A percentile compares a stretch with the other conserved stretches of the same genome.
These are phyloP conservation scores for Colletotrichum gigasporum DNA, from an alignment of 2,329 filamentous ascomycete species.

Conservation along the genomic window DNA sequence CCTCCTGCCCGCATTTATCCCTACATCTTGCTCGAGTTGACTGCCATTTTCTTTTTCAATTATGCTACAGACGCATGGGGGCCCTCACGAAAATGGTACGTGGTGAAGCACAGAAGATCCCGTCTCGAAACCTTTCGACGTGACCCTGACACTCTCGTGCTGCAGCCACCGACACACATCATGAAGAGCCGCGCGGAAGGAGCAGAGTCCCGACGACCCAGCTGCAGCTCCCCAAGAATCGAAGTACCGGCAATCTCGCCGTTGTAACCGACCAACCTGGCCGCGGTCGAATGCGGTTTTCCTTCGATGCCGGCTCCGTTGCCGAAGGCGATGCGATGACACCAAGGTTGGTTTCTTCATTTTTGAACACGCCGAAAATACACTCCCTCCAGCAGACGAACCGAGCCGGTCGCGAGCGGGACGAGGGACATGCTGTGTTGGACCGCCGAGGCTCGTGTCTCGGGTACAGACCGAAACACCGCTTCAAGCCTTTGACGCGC, in stretches of 20 bases:
- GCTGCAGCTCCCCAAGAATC: slow-evolving; percentile 69
- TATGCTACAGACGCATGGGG: slow-evolving; percentile 55
- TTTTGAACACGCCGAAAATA: background rate
- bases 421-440: background rate
- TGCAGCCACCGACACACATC: slow-evolving; percentile 51
- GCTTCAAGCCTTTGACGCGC: background rate
- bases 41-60: slow-evolving; percentile 38
- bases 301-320: slow-evolving; percentile 76
- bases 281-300: slow-evolving; percentile 74
- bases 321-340: slow-evolving; percentile 67
- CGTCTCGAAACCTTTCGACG: slow-evolving; percentile 3
- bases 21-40: slow-evolving; percentile 17
- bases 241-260: slow-evolving; percentile 71
- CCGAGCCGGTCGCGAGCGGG: background rate
- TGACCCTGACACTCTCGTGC: slow-evolving; percentile 34
- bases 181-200: slow-evolving; percentile 53
- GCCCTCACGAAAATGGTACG: slow-evolving; percentile 51
- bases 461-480: background rate
- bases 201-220: slow-evolving; percentile 53
- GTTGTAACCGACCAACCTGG: slow-evolving; percentile 60
- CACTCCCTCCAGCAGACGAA: background rate
- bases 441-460: background rate
- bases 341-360: slow-evolving; percentile 66
- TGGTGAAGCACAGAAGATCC: slow-evolving; percentile 17
- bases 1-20: slow-evolving; percentile 25